phyloP scores from a whole-genome alignment of 176 grass and related monocot genomes.

The Urochloa ruziziensis region DNA sequence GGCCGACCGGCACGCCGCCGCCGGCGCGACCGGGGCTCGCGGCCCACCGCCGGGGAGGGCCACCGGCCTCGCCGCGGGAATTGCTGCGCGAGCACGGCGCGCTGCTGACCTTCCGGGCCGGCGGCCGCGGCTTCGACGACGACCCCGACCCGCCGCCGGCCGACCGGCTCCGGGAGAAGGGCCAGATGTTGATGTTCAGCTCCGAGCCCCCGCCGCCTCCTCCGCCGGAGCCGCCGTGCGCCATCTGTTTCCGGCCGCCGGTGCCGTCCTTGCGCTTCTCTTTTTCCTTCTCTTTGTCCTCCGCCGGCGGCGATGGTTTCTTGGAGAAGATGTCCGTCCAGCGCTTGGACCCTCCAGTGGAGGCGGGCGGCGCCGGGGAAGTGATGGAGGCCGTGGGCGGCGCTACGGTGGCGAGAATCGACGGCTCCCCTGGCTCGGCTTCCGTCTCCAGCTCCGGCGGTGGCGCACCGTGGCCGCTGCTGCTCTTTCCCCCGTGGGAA shows the following conservation, averaged over 20 bases:
- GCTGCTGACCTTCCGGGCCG: constrained; percentile 56
- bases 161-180: constrained; percentile 74
- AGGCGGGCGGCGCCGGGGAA: neutral
- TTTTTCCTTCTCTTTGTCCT: constrained; percentile 31
- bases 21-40: constrained; percentile 58
- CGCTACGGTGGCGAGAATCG: neutral
- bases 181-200: constrained; percentile 93
- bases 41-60: constrained; percentile 47
- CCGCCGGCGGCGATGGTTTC: constrained; percentile 33
- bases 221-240: neutral
- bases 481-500: neutral
- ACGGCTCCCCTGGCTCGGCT: neutral
- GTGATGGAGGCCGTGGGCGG: neutral
- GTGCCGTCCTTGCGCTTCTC: constrained; percentile 18
- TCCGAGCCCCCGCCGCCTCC: constrained; percentile 30
- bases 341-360: constrained; percentile 49
- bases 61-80: constrained; percentile 61
- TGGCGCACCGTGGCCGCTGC: neutral
- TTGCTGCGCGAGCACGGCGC: constrained; percentile 90
- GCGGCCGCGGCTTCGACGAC: neutral
- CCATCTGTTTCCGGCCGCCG: neutral
- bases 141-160: constrained; percentile 47
- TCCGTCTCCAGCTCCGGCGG: neutral
- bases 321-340: constrained; percentile 88
- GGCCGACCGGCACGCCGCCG: constrained; percentile 59